Percentiles rank a stretch among this genome's conserved stretches.
phyloP scores from a whole-genome alignment of 805 yeast species.

The Candida sithepensis region DNA sequence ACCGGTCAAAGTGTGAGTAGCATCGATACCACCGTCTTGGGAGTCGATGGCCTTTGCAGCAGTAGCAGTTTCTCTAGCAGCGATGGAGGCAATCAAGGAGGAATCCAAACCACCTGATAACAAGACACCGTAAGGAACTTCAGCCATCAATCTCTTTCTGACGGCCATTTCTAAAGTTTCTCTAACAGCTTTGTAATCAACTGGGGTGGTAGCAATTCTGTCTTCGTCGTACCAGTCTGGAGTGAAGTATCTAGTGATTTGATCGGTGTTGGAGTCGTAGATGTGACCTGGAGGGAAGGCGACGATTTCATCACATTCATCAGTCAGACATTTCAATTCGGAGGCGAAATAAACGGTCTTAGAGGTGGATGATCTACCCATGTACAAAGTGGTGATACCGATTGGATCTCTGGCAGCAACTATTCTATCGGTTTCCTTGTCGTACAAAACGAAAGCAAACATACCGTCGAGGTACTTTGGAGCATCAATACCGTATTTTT shows the following conservation, averaged over 20 bases:
- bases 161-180: conserved; percentile 88
- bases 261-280: conserved; percentile 86
- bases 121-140: conserved; percentile 97
- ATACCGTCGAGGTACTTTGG: conserved; percentile 95
- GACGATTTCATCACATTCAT: conserved; percentile 86
- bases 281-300: conserved; percentile 99
- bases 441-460: conserved; percentile 95
- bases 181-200: conserved; percentile 70
- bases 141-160: conserved; percentile 98
- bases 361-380: conserved; percentile 81
- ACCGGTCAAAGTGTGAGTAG: conserved; percentile 78
- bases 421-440: conserved; percentile 77
- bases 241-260: conserved; percentile 80
- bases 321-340: conserved; percentile 89
- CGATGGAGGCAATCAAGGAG: conserved; percentile 93
- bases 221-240: conserved; percentile 94
- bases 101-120: conserved; percentile 98
- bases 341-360: conserved; percentile 85
- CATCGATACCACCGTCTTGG: conserved; percentile 49
- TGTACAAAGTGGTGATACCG: conserved; percentile 93
- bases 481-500: conserved; percentile 83
- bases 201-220: conserved; percentile 69
- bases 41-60: conserved; percentile 53
- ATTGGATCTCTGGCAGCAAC: conserved; percentile 98
- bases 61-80: conserved; percentile 90